phyloP scores from a whole-genome alignment of 2,329 filamentous ascomycete species.

The Acarospora socialis region DNA sequence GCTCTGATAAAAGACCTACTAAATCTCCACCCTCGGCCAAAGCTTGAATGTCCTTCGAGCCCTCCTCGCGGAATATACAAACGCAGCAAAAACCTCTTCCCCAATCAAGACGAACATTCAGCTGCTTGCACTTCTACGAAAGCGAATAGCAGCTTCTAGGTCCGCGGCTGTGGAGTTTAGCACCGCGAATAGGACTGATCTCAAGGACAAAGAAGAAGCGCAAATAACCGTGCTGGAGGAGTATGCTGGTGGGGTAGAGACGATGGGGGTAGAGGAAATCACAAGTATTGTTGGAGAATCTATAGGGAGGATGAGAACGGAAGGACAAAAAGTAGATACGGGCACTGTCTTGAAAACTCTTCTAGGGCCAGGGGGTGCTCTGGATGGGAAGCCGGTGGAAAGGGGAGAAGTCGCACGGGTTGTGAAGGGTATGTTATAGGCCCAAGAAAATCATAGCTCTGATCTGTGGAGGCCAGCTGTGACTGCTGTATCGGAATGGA shows the following conservation, averaged over 20 bases:
- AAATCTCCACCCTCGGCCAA: not conserved
- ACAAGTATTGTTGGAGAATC: slow-evolving; percentile 22
- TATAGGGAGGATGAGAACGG: slow-evolving; percentile 23
- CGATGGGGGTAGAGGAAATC: slow-evolving; percentile 28
- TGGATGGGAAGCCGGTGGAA: slow-evolving; percentile 31
- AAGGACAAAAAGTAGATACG: slow-evolving; percentile 23
- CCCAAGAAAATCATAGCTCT: too few relatives aligned
- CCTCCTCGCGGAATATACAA: slow-evolving; percentile 35
- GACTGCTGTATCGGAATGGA: too few relatives aligned
- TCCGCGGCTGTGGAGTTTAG: slow-evolving; percentile 29
- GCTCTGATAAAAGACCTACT: slow-evolving; percentile 2
- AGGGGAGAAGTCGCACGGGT: slow-evolving; percentile 27
- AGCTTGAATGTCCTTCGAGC: slow-evolving; percentile 35
- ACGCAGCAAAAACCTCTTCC: slow-evolving; percentile 30
- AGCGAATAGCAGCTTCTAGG: slow-evolving; percentile 25
- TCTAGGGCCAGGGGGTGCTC: slow-evolving; percentile 25
- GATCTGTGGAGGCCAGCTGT: too few relatives aligned
- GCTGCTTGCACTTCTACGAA: slow-evolving; percentile 32
- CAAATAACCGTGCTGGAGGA: slow-evolving; percentile 31
- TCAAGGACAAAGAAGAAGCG: slow-evolving; percentile 31
- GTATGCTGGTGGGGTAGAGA: slow-evolving; percentile 29
- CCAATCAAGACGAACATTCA: slow-evolving; percentile 34
- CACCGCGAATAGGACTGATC: slow-evolving; percentile 27
- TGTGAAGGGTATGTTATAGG: slow-evolving; percentile 23
- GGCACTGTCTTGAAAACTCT: slow-evolving; percentile 30